Conservation (phyloP, 2,329 filamentous ascomycete species). For the Fulvia fulva region DNA sequence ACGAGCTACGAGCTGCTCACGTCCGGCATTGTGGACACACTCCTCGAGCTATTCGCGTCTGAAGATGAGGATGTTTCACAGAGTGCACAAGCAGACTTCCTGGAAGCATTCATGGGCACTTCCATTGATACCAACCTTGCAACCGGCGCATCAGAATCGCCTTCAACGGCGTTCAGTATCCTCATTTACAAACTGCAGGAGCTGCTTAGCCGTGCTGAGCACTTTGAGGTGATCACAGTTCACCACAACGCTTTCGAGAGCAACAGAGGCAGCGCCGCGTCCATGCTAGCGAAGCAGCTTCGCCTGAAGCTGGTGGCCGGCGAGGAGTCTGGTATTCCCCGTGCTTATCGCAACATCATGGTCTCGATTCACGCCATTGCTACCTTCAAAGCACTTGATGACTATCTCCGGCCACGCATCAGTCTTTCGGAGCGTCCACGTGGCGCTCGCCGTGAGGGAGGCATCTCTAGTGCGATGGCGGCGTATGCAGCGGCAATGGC, state of each 20-base stretch:
- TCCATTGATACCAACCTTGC: slow-evolving; percentile 58
- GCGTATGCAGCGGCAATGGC: slow-evolving; percentile 71
- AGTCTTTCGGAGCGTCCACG: slow-evolving; percentile 68
- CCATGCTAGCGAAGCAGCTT: slow-evolving; percentile 95
- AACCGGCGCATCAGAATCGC: slow-evolving; percentile 62
- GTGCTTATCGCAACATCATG: slow-evolving; percentile 88
- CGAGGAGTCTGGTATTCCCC: slow-evolving; percentile 84
- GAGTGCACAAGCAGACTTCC: slow-evolving; percentile 74
- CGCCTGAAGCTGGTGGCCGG: slow-evolving; percentile 84
- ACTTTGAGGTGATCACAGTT: slow-evolving; percentile 96
- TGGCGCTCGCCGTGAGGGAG: slow-evolving; percentile 55
- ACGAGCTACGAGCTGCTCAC: slow-evolving; percentile 92
- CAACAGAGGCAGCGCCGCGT: slow-evolving; percentile 83
- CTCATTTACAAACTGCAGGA: slow-evolving; percentile 94
- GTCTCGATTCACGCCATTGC: slow-evolving; percentile 98
- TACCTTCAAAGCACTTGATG: slow-evolving; percentile 93
- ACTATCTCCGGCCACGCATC: slow-evolving; percentile 89
- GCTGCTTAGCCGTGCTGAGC: slow-evolving; percentile 89
- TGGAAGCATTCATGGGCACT: slow-evolving; percentile 87
- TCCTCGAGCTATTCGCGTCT: slow-evolving; percentile 78
- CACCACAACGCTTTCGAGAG: slow-evolving; percentile 88
- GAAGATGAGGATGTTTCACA: slow-evolving; percentile 52
- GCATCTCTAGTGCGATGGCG: slow-evolving; percentile 66
- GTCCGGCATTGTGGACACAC: slow-evolving; percentile 79
- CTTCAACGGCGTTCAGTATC: slow-evolving; percentile 81